Percentiles rank a stretch among this genome's conserved stretches.
These are phyloP conservation scores for Kurtzmaniella fragi DNA, from an alignment of 805 yeast genomes.

Conservation along the genomic window DNA sequence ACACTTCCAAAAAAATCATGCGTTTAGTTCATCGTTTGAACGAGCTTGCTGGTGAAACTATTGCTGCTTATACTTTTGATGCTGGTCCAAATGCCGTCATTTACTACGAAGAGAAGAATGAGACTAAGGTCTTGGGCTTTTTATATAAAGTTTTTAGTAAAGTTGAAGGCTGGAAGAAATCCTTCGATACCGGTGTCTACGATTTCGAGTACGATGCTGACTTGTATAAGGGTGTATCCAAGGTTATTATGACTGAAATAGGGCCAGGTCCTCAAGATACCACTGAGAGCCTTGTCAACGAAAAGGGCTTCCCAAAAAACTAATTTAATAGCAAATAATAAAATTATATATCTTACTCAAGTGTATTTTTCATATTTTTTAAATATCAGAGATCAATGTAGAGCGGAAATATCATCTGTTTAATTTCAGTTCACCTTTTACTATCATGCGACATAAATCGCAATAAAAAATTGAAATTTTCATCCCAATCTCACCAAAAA, in stretches of 20 bases:
- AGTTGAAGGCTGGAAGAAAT: conserved; percentile 65
- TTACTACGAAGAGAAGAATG: conserved; percentile 77
- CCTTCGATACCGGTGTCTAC: conserved; percentile 14
- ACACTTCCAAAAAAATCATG: conserved; percentile 79
- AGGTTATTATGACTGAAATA: conserved; percentile 77
- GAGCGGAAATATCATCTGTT: no score
- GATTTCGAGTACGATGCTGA: conserved; percentile 44
- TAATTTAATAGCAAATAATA: neutral
- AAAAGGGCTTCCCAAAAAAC: conserved; percentile 54
- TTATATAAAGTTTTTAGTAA: conserved; percentile 54
- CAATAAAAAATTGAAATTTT: no score
- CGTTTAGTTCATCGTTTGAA: conserved; percentile 77
- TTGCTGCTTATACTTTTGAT: conserved; percentile 96
- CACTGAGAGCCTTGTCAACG: conserved; percentile 51
- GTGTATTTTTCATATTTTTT: no score
- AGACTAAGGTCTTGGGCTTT: conserved; percentile 65
- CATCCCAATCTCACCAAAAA: no score
- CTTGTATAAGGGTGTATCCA: conserved; percentile 67
- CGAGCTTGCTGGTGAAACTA: conserved; percentile 53
- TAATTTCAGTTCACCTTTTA: no score
- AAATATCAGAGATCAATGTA: no score
- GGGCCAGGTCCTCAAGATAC: conserved; percentile 83
- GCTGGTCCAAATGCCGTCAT: conserved; percentile 99
- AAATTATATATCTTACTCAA: neutral
- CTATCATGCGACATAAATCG: no score